Percentiles rank a stretch among this genome's conserved stretches.
phyloP scores from a whole-genome alignment of 2,329 filamentous ascomycete species.

The Trichophyton mentagrophytes region DNA sequence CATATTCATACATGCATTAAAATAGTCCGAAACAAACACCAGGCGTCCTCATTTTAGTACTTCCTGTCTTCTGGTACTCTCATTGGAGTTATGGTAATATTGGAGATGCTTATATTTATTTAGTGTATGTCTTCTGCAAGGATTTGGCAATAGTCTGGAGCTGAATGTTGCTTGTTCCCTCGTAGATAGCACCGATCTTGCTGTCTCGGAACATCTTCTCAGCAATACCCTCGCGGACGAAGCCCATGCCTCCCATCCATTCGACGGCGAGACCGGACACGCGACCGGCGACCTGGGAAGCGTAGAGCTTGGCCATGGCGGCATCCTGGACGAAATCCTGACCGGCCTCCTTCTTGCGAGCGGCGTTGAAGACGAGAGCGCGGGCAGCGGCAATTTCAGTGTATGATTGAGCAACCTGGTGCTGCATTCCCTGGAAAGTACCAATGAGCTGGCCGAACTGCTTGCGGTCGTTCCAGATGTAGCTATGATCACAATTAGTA shows the following conservation, averaged over 20 bases:
- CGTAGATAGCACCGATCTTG: slow-evolving; percentile 97
- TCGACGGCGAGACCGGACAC: slow-evolving; percentile 81
- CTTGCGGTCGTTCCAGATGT: slow-evolving; percentile 96
- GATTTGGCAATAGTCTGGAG: slow-evolving; percentile 58
- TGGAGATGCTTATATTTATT: slow-evolving; percentile 23
- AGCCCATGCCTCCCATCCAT: slow-evolving; percentile 99
- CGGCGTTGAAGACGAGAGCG: slow-evolving; percentile 87
- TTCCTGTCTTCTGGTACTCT: background rate
- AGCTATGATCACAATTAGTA: slow-evolving; percentile 35
- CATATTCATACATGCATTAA: slow-evolving; percentile 7
- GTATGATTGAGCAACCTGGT: slow-evolving; percentile 93
- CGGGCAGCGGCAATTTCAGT: slow-evolving; percentile 85
- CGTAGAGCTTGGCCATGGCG: slow-evolving; percentile 94
- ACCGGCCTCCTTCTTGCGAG: slow-evolving; percentile 94
- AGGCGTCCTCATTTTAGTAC: background rate
- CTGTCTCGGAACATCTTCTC: slow-evolving; percentile 97
- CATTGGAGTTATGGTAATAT: background rate
- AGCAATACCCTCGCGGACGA: slow-evolving; percentile 86
- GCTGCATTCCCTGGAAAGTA: slow-evolving; percentile 98
- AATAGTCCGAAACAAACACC: background rate
- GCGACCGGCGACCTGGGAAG: slow-evolving; percentile 79
- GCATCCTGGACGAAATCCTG: slow-evolving; percentile 91
- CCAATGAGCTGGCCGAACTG: slow-evolving; percentile 91
- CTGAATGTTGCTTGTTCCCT: slow-evolving; percentile 62
- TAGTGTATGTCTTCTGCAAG: slow-evolving; percentile 56